These are phyloP conservation scores for Botrytis deweyae DNA, from an alignment of 2,329 filamentous ascomycete species.

Conservation along the genomic window DNA sequence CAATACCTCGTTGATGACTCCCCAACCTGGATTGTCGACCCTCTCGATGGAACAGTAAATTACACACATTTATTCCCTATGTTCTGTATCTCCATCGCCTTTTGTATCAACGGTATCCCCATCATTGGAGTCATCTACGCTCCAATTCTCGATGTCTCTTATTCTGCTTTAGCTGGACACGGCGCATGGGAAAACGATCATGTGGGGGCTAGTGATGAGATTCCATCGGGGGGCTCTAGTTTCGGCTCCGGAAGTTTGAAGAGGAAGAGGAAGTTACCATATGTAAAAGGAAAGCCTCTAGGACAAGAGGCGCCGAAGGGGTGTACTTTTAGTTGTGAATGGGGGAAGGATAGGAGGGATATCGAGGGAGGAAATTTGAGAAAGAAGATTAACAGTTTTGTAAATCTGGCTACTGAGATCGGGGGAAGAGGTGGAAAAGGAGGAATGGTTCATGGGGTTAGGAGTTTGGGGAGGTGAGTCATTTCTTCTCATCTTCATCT, in stretches of 20 bases:
- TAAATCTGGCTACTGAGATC: slow-evolving; percentile 70
- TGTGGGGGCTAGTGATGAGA: neutral
- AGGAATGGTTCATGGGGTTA: slow-evolving; percentile 76
- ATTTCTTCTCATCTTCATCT: neutral
- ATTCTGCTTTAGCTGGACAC: slow-evolving; percentile 63
- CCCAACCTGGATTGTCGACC: slow-evolving; percentile 76
- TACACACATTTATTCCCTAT: slow-evolving; percentile 73
- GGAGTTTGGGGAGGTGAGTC: slow-evolving; percentile 61
- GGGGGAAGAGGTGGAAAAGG: slow-evolving; percentile 63
- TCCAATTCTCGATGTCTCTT: slow-evolving; percentile 67
- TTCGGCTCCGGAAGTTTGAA: slow-evolving; percentile 11
- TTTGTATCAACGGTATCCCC: slow-evolving; percentile 59
- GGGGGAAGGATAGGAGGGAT: slow-evolving; percentile 75
- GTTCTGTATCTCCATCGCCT: slow-evolving; percentile 77
- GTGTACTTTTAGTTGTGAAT: slow-evolving; percentile 74
- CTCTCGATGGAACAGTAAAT: slow-evolving; percentile 53
- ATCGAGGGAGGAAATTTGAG: slow-evolving; percentile 64
- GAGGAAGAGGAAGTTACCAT: slow-evolving; percentile 61
- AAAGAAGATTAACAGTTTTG: slow-evolving; percentile 71
- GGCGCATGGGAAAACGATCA: slow-evolving; percentile 55
- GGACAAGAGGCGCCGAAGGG: slow-evolving; percentile 63
- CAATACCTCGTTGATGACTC: slow-evolving; percentile 62
- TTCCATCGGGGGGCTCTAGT: neutral
- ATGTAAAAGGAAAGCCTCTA: slow-evolving; percentile 62
- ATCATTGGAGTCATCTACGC: slow-evolving; percentile 71